Conservation (phyloP, 768 basidiomycete species). For the Phlebiopsis flavidoalba region DNA sequence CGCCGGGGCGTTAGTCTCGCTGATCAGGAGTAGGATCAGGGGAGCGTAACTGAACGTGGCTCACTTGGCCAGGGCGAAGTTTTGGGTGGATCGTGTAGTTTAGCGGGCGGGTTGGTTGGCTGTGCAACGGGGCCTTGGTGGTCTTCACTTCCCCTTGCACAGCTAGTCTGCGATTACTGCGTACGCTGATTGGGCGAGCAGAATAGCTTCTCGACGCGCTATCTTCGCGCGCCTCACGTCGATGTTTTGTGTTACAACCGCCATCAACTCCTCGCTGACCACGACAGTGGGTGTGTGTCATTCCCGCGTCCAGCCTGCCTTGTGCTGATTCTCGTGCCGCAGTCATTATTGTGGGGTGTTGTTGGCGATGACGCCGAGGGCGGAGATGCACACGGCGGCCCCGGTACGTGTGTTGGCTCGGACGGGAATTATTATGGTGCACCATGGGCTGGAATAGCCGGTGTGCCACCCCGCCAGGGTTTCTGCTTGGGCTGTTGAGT, state of each 20-base stretch:
- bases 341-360: slow-evolving; percentile 87
- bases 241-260: slow-evolving; percentile 84
- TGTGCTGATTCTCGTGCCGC: neutral
- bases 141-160: slow-evolving; percentile 10
- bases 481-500: slow-evolving; percentile 78
- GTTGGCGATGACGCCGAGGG: slow-evolving; percentile 63
- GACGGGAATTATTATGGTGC: slow-evolving; percentile 67
- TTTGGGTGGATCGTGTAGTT: no score
- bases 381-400: slow-evolving; percentile 78
- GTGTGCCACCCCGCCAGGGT: no score
- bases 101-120: no score
- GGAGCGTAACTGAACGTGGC: no score
- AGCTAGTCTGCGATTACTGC: neutral
- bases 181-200: slow-evolving; percentile 2
- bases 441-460: slow-evolving; percentile 73
- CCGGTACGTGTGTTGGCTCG: slow-evolving; percentile 77
- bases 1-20: no score
- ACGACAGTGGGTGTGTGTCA: slow-evolving; percentile 52
- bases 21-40: no score
- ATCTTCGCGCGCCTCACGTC: slow-evolving; percentile 71
- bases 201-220: slow-evolving; percentile 72
- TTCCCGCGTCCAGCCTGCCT: neutral
- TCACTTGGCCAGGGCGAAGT: no score
- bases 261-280: slow-evolving; percentile 82
- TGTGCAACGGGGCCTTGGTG: slow-evolving; percentile 69